Percentiles rank a stretch among this genome's conserved stretches.
Evolutionary conservation across 1,284 basidiomycete genomes (phyloP).

Genomic region (Cryptococcus sp.): DNA sequence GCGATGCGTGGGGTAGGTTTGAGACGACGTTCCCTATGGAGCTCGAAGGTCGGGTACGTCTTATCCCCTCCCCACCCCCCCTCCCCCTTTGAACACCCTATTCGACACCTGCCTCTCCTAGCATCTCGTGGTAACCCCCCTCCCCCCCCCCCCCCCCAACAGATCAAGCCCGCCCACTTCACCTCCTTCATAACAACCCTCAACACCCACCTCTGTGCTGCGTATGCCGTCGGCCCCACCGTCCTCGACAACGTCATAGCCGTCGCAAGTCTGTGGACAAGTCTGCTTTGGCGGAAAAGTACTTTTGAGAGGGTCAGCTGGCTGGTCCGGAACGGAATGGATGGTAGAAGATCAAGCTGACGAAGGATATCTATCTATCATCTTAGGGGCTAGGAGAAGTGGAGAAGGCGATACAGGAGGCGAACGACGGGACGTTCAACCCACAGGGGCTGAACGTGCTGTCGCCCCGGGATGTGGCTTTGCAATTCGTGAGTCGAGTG

Average conservation of each 20-base stretch:
- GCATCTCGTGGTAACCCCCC: too few relatives aligned
- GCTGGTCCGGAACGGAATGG: background rate
- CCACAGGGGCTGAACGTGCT: constrained; percentile 52
- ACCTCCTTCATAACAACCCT: constrained; percentile 46
- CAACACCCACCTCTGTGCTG: constrained; percentile 47
- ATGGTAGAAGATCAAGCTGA: background rate
- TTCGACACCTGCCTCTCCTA: too few relatives aligned
- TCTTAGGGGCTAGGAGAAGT: constrained; percentile 48
- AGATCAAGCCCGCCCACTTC: constrained; percentile 48
- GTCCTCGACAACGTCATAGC: constrained; percentile 51
- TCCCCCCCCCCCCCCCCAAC: too few relatives aligned
- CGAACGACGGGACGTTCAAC: constrained; percentile 51
- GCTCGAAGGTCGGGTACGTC: constrained; percentile 50
- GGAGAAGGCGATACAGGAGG: constrained; percentile 39
- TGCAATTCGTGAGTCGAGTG: constrained; percentile 52
- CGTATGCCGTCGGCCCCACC: constrained; percentile 48
- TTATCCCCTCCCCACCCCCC: too few relatives aligned
- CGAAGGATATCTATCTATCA: too few relatives aligned
- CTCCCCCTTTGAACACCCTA: too few relatives aligned
- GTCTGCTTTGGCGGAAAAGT: constrained; percentile 43
- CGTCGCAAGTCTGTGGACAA: constrained; percentile 50
- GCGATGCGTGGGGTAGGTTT: constrained; percentile 33
- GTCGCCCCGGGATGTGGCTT: constrained; percentile 51
- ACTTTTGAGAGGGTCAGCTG: constrained; percentile 51
- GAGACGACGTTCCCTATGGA: constrained; percentile 51